Percentiles rank a stretch among this genome's conserved stretches.
phyloP scores from a whole-genome alignment of 2,329 filamentous ascomycete species.

The Malbranchea zuffiana region DNA sequence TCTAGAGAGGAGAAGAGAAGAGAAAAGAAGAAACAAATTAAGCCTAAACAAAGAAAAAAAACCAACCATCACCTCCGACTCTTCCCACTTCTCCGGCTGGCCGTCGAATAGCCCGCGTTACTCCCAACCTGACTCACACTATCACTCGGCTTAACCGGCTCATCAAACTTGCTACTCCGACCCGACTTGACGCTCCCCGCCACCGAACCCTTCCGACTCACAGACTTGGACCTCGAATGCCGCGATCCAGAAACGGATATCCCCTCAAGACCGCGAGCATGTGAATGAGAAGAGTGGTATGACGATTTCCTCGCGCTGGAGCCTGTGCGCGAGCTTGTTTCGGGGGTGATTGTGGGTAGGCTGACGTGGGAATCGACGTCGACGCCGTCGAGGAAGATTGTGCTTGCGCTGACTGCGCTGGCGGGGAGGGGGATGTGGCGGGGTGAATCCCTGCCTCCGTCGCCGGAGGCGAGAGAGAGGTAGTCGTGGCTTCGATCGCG shows the following conservation, averaged over 20 bases:
- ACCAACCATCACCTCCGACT: constrained; percentile 5
- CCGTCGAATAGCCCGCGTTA: constrained; percentile 11
- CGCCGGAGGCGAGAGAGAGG: constrained; percentile 12
- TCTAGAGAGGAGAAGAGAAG: not conserved
- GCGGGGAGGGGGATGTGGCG: constrained; percentile 25
- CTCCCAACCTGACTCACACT: constrained; percentile 31
- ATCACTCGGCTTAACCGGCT: constrained; percentile 29
- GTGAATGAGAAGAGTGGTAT: not conserved
- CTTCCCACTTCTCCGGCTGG: constrained; percentile 13
- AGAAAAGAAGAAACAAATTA: not conserved
- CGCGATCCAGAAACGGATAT: too few relatives aligned
- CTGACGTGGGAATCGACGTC: constrained; percentile 50
- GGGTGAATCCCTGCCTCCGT: too few relatives aligned
- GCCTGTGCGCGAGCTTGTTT: constrained; percentile 19
- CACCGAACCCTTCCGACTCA: constrained; percentile 7
- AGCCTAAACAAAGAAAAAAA: not conserved
- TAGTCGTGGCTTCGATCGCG: constrained; percentile 4
- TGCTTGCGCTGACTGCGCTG: constrained; percentile 22
- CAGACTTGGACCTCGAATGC: constrained; percentile 8
- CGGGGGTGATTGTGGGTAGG: constrained; percentile 35
- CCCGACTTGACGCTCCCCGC: constrained; percentile 5
- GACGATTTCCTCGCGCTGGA: constrained; percentile 13
- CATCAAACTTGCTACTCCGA: constrained; percentile 27
- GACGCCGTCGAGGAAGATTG: constrained; percentile 19
- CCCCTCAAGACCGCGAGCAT: too few relatives aligned